phyloP scores from a whole-genome alignment of 768 basidiomycete species.

The Russula griseocarnosa region DNA sequence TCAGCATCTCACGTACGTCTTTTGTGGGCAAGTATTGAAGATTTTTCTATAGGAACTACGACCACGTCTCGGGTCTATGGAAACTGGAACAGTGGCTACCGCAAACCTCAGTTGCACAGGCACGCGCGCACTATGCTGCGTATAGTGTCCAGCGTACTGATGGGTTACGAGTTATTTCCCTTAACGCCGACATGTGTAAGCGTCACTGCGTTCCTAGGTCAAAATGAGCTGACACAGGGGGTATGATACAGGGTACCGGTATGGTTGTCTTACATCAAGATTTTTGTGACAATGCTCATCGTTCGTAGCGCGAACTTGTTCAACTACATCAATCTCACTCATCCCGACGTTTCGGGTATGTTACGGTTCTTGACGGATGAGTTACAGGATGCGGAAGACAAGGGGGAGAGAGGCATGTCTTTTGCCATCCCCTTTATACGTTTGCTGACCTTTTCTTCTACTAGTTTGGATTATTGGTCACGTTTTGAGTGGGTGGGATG shows the following conservation, averaged over 20 bases:
- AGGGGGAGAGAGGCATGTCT: conserved; percentile 57
- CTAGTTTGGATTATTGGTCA: conserved; percentile 53
- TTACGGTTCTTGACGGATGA: conserved; percentile 74
- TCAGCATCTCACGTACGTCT: conserved; percentile 31
- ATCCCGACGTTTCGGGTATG: conserved; percentile 70
- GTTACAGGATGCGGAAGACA: conserved; percentile 73
- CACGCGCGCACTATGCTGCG: conserved; percentile 65
- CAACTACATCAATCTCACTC: conserved; percentile 71
- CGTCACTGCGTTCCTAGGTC: conserved; percentile 22
- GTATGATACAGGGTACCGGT: conserved; percentile 30
- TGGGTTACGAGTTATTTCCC: conserved; percentile 64
- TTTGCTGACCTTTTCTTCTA: conserved; percentile 25
- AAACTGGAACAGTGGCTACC: conserved; percentile 67
- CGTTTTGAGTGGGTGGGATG: conserved; percentile 66
- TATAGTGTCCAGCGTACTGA: conserved; percentile 66
- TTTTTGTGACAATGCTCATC: background rate
- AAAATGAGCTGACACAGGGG: conserved; percentile 1
- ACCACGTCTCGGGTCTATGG: conserved; percentile 70
- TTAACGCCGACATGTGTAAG: conserved; percentile 76
- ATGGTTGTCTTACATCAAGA: conserved; percentile 16
- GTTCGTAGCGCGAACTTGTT: conserved; percentile 58
- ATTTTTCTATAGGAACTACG: conserved; percentile 56
- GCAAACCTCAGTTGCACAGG: conserved; percentile 49
- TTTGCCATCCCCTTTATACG: background rate
- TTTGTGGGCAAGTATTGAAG: background rate